Percentiles rank a stretch among this genome's conserved stretches.
Conservation (phyloP, 2,329 filamentous ascomycete genomes). For the Ascochyta koolunga region DNA sequence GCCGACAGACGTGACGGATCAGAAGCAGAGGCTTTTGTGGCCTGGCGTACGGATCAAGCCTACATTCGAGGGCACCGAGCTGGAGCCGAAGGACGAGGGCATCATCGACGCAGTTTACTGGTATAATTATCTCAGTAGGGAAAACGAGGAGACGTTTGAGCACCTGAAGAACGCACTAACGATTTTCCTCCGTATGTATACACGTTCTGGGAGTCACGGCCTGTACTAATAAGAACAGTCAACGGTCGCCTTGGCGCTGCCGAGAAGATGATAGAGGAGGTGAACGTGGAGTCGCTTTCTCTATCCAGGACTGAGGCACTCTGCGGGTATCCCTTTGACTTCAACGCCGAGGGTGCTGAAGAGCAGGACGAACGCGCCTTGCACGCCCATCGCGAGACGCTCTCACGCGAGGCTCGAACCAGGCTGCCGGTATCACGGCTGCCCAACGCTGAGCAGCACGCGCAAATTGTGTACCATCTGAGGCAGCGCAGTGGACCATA, state of each 20-base stretch:
- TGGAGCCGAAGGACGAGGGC: constrained; percentile 69
- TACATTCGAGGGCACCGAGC: constrained; percentile 65
- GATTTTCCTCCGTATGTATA: constrained; percentile 78
- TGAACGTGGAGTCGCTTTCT: constrained; percentile 57
- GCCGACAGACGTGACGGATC: constrained; percentile 46
- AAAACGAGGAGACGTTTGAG: constrained; percentile 64
- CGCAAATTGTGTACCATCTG: constrained; percentile 26
- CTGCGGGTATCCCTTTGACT: constrained; percentile 49
- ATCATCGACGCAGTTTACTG: constrained; percentile 84
- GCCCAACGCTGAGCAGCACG: constrained; percentile 29
- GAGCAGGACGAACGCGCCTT: constrained; percentile 34
- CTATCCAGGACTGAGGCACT: constrained; percentile 49
- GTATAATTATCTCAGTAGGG: constrained; percentile 76
- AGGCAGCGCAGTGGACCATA: constrained; percentile 43
- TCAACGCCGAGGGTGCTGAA: constrained; percentile 35
- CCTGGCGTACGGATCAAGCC: constrained; percentile 69
- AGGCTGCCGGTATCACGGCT: constrained; percentile 29
- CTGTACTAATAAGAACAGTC: constrained; percentile 37
- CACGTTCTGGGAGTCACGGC: accelerated
- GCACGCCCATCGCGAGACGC: constrained; percentile 26
- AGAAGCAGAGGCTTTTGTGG: constrained; percentile 50
- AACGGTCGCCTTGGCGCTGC: constrained; percentile 62
- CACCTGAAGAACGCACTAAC: constrained; percentile 77
- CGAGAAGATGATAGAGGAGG: constrained; percentile 57
- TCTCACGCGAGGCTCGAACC: constrained; percentile 25